phyloP scores from a whole-genome alignment of 441 rosid species.

The Bocquillonia castaneifolia region DNA sequence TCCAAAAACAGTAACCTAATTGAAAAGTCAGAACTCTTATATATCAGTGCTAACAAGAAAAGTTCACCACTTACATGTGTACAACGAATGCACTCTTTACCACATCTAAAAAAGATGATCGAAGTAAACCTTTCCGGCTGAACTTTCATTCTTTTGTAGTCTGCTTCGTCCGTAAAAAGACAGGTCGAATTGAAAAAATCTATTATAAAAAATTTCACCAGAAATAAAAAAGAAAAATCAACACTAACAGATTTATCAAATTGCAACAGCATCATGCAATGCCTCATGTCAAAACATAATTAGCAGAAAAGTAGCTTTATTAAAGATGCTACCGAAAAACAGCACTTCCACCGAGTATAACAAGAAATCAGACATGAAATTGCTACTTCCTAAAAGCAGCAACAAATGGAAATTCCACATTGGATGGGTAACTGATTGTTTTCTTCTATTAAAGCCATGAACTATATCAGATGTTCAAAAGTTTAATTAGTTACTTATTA shows the following conservation, averaged over 20 bases:
- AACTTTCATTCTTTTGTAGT: conserved; percentile 53
- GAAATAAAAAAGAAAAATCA: conserved; percentile 30
- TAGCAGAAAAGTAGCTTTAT: conserved; percentile 12
- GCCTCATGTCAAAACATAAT: conserved; percentile 20
- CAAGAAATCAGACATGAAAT: conserved; percentile 1
- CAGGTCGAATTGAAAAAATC: conserved; percentile 58
- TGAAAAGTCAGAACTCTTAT: conserved; percentile 8
- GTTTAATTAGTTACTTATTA: too few species aligned
- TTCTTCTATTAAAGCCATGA: neutral
- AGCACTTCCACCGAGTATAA: conserved; percentile 4
- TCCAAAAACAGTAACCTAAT: neutral
- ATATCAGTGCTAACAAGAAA: conserved; percentile 23
- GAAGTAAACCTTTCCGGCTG: conserved; percentile 54
- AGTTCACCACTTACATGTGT: conserved; percentile 29
- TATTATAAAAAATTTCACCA: conserved; percentile 50
- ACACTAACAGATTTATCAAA: conserved; percentile 29
- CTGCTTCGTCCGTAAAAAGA: conserved; percentile 62
- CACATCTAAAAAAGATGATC: conserved; percentile 48
- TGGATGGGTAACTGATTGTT: neutral
- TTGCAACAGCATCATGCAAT: conserved; percentile 29
- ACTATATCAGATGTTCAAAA: neutral
- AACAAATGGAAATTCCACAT: neutral
- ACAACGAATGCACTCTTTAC: conserved; percentile 45
- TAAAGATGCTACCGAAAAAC: conserved; percentile 17
- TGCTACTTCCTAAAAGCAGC: neutral